These are phyloP conservation scores for Diplocarpon rosae DNA, from an alignment of 2,329 filamentous ascomycete species.

Conservation along the genomic window DNA sequence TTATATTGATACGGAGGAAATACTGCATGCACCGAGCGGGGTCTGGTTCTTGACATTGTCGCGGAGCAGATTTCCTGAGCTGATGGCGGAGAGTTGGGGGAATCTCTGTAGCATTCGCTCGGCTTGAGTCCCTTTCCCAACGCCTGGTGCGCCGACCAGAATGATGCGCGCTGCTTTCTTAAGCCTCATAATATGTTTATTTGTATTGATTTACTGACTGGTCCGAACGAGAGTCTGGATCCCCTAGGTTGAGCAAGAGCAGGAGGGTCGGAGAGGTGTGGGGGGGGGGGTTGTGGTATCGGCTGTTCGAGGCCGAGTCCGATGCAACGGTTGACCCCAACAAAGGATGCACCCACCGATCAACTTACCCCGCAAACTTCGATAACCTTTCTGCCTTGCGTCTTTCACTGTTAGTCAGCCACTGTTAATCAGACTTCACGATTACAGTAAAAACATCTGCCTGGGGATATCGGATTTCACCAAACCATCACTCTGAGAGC, in stretches of 20 bases:
- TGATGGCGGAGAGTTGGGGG: conserved; percentile 81
- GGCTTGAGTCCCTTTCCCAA: conserved; percentile 93
- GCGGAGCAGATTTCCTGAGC: conserved; percentile 83
- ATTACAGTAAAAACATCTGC: too few relatives aligned
- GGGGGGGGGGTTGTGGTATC: too few relatives aligned
- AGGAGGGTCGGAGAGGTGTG: too few relatives aligned
- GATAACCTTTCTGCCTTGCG: too few relatives aligned
- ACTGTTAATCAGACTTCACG: too few relatives aligned
- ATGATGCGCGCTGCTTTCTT: conserved; percentile 82
- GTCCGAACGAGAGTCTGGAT: too few relatives aligned
- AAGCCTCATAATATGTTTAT: conserved; percentile 47
- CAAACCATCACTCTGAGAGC: too few relatives aligned
- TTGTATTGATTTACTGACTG: neutral
- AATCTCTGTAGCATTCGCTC: conserved; percentile 79
- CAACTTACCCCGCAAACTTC: neutral
- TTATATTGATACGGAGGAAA: neutral
- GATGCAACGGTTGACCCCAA: neutral
- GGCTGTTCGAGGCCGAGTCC: conserved; percentile 1
- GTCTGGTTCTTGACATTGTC: conserved; percentile 87
- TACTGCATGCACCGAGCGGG: conserved; percentile 56
- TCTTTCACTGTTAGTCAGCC: too few relatives aligned
- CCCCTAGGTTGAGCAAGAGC: too few relatives aligned
- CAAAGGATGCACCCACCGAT: too few relatives aligned
- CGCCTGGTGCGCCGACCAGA: conserved; percentile 79
- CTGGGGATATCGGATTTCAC: too few relatives aligned